Evolutionary conservation across 2,329 filamentous ascomycete species (phyloP).

Genomic region (Plectosphaerella cucumerina): DNA sequence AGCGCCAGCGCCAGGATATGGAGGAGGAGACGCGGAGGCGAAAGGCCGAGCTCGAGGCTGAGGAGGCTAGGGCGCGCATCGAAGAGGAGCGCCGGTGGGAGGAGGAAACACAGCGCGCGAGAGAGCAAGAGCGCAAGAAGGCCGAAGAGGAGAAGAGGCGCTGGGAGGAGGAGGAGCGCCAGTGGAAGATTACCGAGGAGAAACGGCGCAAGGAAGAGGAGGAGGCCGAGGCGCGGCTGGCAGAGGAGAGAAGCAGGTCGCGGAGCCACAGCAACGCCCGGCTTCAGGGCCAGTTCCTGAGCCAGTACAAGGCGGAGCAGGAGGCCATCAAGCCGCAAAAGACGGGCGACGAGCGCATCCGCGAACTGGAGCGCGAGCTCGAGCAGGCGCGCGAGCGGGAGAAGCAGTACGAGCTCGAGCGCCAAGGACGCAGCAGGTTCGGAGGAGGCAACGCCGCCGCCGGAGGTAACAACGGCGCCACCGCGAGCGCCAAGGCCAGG

Average conservation of each 20-base stretch:
- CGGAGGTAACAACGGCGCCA: constrained; percentile 19
- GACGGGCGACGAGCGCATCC: constrained; percentile 22
- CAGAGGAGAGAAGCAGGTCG: constrained; percentile 60
- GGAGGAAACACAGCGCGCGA: constrained; percentile 55
- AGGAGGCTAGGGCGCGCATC: constrained; percentile 57
- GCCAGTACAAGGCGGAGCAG: constrained; percentile 78
- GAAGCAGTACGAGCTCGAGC: constrained; percentile 56
- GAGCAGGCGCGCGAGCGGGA: constrained; percentile 60
- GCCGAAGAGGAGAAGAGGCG: constrained; percentile 65
- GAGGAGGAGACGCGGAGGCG: constrained; percentile 48
- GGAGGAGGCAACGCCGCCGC: constrained; percentile 11
- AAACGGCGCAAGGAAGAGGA: constrained; percentile 67
- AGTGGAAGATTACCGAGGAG: constrained; percentile 75
- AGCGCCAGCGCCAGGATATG: constrained; percentile 50
- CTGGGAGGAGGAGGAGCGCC: constrained; percentile 73
- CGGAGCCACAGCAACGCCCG: constrained; percentile 59
- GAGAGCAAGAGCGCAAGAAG: constrained; percentile 56
- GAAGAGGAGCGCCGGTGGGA: constrained; percentile 67
- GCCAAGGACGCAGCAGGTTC: constrained; percentile 42
- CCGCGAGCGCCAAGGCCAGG: constrained; percentile 21
- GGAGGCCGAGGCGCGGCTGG: constrained; percentile 63
- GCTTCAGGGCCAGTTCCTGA: constrained; percentile 78
- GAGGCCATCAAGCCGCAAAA: constrained; percentile 21
- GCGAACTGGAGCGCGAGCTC: constrained; percentile 69
- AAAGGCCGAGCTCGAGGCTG: constrained; percentile 43